Conservation (phyloP, 495 filamentous ascomycete species). For the Talaromyces proteolyticus region DNA sequence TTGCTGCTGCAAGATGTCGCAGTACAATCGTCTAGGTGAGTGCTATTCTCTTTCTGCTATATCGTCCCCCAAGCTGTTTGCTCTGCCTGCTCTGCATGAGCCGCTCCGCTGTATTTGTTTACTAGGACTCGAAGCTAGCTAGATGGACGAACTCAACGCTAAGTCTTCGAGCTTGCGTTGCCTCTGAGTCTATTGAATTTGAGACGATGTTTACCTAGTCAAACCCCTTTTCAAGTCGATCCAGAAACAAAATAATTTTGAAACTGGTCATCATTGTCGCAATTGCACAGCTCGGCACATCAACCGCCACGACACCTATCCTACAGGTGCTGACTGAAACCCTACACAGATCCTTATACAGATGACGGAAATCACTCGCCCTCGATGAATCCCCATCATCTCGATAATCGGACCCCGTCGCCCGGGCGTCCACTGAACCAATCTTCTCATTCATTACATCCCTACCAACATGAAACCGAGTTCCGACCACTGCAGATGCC, state of each 20-base stretch:
- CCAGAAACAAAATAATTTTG: no score
- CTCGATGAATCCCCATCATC: conserved; percentile 44
- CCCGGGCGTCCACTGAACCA: conserved; percentile 50
- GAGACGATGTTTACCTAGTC: no score
- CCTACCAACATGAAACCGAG: conserved; percentile 66
- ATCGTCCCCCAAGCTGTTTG: conserved; percentile 6
- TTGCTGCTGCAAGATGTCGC: conserved; percentile 18
- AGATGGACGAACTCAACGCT: background rate
- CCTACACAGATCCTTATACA: conserved; percentile 32
- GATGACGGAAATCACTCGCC: conserved; percentile 59
- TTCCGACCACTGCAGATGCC: conserved; percentile 58
- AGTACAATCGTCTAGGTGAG: conserved; percentile 71
- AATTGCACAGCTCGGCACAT: no score
- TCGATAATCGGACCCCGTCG: conserved; percentile 49
- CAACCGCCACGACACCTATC: no score
- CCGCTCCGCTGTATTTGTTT: background rate
- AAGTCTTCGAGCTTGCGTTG: background rate
- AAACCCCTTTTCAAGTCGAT: no score
- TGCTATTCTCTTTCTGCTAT: conserved; percentile 20
- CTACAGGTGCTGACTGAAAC: conserved; percentile 8
- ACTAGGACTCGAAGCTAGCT: background rate
- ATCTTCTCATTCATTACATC: conserved; percentile 13
- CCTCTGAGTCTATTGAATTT: no score
- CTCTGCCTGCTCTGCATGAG: background rate
- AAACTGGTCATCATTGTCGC: background rate